Evolutionary conservation across 1,139 yeast genomes (phyloP).

Genomic region (Nakaseomyces kungkrabaensis): DNA sequence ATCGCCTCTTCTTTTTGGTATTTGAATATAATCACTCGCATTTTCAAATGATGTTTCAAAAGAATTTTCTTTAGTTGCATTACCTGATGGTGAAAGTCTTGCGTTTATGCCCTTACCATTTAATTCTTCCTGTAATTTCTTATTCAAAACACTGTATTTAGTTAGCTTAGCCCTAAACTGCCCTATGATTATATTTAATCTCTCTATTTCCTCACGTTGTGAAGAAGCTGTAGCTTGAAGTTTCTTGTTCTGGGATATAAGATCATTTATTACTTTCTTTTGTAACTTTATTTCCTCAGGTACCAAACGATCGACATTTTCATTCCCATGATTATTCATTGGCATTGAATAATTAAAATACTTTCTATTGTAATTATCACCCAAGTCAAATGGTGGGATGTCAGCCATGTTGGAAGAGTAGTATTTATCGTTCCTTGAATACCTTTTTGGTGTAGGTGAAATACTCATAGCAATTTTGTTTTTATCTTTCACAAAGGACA

Average conservation of each 20-base stretch:
- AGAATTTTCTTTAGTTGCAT: not conserved
- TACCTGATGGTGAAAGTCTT: not conserved
- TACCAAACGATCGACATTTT: conserved; percentile 3
- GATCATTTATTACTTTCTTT: conserved; percentile 1
- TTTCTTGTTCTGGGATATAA: conserved; percentile 6
- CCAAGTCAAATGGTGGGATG: conserved; percentile 1
- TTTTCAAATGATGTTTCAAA: conserved; percentile 5
- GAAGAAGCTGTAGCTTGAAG: conserved; percentile 1
- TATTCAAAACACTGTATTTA: conserved; percentile 8
- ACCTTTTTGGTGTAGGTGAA: conserved; percentile 20
- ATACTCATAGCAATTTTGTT: conserved; percentile 9
- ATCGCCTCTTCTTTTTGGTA: conserved; percentile 8
- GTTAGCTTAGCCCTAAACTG: conserved; percentile 7
- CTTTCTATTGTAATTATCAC: not conserved
- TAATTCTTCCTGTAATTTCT: conserved; percentile 4
- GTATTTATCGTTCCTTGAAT: conserved; percentile 8
- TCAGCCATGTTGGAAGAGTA: not conserved
- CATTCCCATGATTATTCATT: not conserved
- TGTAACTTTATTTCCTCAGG: conserved; percentile 8
- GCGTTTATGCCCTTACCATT: too few relatives aligned
- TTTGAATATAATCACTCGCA: conserved; percentile 10
- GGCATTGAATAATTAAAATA: not conserved
- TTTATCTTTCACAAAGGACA: not conserved
- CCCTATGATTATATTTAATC: conserved; percentile 5
- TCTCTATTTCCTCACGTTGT: conserved; percentile 4